Percentiles rank a stretch among this genome's conserved stretches.
Conservation (phyloP, 441 rosid genomes). For the Bocquillonia castaneifolia region DNA sequence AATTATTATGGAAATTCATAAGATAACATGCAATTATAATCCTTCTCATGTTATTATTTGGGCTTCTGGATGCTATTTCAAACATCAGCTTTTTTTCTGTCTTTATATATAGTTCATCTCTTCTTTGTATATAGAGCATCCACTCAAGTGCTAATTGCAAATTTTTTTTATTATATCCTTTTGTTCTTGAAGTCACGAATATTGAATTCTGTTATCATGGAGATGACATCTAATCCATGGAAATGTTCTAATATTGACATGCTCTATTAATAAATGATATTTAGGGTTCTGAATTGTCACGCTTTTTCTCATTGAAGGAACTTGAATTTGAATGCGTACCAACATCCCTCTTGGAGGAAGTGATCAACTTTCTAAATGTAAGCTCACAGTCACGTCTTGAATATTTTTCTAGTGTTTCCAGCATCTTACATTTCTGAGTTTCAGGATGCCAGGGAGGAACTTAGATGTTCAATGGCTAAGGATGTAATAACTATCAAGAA, state of each 20-base stretch:
- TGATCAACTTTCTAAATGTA: slow-evolving; percentile 80
- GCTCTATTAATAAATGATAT: not conserved
- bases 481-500: slow-evolving; percentile 71
- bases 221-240: not conserved
- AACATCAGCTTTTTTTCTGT: not conserved
- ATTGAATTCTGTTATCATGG: not conserved
- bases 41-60: not conserved
- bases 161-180: not conserved
- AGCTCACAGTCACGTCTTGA: slow-evolving; percentile 24
- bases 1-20: not conserved
- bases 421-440: slow-evolving; percentile 30
- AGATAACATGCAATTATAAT: not conserved
- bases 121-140: not conserved
- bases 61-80: not conserved
- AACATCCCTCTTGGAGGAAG: slow-evolving; percentile 85
- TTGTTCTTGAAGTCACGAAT: not conserved
- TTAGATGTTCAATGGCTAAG: slow-evolving; percentile 90
- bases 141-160: not conserved
- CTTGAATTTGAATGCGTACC: slow-evolving; percentile 92
- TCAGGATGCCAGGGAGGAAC: slow-evolving; percentile 90
- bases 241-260: not conserved
- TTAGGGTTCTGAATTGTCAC: slow-evolving; percentile 18
- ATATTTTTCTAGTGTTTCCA: slow-evolving; percentile 13
- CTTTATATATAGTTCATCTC: not conserved
- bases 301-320: slow-evolving; percentile 45